phyloP scores from a whole-genome alignment of 768 basidiomycete species.

The Tylopilus felleus region DNA sequence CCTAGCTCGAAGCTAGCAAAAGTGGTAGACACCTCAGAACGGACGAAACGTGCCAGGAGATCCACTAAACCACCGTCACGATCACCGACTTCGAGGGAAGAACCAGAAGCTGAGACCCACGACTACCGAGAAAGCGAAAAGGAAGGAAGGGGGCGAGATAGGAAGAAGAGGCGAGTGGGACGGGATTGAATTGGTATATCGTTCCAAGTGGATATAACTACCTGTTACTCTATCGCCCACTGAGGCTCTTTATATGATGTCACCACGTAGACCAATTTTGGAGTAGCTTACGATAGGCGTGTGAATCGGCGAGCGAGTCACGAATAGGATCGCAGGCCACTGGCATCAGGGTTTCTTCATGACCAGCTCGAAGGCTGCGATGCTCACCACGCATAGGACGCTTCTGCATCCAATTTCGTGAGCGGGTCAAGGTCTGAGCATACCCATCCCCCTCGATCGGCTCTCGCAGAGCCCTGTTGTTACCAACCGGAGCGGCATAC shows the following conservation, averaged over 20 bases:
- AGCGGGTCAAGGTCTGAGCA: neutral
- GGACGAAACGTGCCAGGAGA: slow-evolving; percentile 1
- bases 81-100: slow-evolving; percentile 10
- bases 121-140: slow-evolving; percentile 10
- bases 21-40: neutral
- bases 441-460: slow-evolving; percentile 37
- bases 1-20: slow-evolving; percentile 7
- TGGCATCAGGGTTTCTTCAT: neutral
- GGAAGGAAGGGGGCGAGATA: slow-evolving; percentile 20
- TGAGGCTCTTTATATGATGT: neutral
- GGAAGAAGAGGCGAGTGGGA: slow-evolving; percentile 30
- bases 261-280: neutral
- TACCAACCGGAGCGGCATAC: slow-evolving; percentile 61
- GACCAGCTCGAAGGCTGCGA: neutral
- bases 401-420: neutral
- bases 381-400: neutral
- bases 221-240: no score
- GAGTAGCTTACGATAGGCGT: neutral
- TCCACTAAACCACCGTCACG: neutral
- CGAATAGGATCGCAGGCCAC: no score
- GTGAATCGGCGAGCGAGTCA: neutral
- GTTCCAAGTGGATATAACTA: no score
- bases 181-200: neutral
- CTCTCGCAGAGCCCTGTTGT: slow-evolving; percentile 59
- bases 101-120: slow-evolving; percentile 4